Evolutionary conservation across 2,329 filamentous ascomycete species (phyloP), one percentile per base, ranked within the genome.

Genomic region (Calonectria crousiana): DNA sequence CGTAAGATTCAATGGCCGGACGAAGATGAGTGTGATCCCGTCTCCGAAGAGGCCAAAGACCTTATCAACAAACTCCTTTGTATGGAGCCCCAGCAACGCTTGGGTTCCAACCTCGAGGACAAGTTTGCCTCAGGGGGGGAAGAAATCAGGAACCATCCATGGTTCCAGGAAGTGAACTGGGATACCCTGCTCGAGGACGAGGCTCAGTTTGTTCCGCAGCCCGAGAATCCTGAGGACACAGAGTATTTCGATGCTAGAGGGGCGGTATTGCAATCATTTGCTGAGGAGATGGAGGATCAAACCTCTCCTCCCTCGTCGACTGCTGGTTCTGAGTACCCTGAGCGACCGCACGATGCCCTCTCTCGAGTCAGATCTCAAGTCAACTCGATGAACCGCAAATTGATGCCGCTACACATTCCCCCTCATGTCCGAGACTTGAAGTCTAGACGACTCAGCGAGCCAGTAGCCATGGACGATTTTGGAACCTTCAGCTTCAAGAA

Each of bases 401-500:
- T 98, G 76, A 98, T 99, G 93, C 97, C 97, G 6, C 87, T 99
- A 6, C 96, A 98, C 79, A 99, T 99, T 58, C 97, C 97, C 41
- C 96, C 96, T 8, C 97, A 99, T 82, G 96, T 99, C 36, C 93
- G 97, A 56, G 97, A 99, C 84, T 90, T 94, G 67, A 95, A 98
- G 81, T 96, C 92, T 78, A 92, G 97, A 76, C 91, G 97, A 78
- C 89, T 98, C 49, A 98, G 96, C 83, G 97, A 99, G 84, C 97
- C 97, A 1, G 92, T 96, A 20, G 91, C 92, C 38, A 90, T 93
- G 0, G 97, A 99, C 83, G 97, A 99, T 83, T 99, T 99, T 87
- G 97, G 97, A 38, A 95, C 92, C 76, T 99, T 99, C 84, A 92
- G 95, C 49, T 99, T 98, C 89, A 99, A 99, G 87, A 99, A 99